Evolutionary conservation across 2,329 filamentous ascomycete species (phyloP).

Genomic region (Orbilia javanica): DNA sequence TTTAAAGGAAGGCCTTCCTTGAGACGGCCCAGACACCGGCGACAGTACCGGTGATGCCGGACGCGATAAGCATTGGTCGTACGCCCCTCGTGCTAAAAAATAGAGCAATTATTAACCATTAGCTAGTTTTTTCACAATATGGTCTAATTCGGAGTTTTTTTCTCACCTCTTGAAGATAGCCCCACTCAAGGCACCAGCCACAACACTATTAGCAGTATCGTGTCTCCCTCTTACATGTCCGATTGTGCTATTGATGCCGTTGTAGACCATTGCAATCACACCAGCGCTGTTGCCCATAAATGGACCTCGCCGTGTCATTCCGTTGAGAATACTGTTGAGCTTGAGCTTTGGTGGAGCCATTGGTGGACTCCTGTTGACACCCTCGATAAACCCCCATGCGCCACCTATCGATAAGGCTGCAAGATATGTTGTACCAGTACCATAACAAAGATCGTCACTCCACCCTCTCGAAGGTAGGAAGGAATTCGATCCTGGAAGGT

Average conservation of each 20-base stretch:
- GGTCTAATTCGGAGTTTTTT: neutral
- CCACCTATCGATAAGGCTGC: slow-evolving; percentile 87
- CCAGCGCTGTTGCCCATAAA: slow-evolving; percentile 97
- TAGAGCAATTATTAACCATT: slow-evolving; percentile 1
- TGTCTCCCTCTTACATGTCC: slow-evolving; percentile 85
- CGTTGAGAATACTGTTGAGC: slow-evolving; percentile 94
- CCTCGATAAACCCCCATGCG: slow-evolving; percentile 91
- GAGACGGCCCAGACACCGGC: slow-evolving; percentile 88
- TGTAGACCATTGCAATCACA: slow-evolving; percentile 96
- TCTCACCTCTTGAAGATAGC: slow-evolving; percentile 82
- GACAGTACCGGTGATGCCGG: slow-evolving; percentile 85
- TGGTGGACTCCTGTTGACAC: slow-evolving; percentile 77
- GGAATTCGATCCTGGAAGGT: slow-evolving; percentile 86
- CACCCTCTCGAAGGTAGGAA: slow-evolving; percentile 94
- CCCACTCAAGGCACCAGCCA: slow-evolving; percentile 86
- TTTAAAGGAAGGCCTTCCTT: slow-evolving; percentile 59
- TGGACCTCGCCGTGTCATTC: slow-evolving; percentile 89
- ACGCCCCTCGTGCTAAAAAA: slow-evolving; percentile 80
- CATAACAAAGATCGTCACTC: slow-evolving; percentile 98
- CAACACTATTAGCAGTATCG: slow-evolving; percentile 88
- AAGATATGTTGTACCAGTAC: slow-evolving; percentile 93
- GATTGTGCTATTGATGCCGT: slow-evolving; percentile 87
- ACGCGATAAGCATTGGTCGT: slow-evolving; percentile 93
- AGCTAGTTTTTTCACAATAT: slow-evolving; percentile 9
- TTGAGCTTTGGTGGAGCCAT: slow-evolving; percentile 89